Evolutionary conservation across 805 yeast genomes (phyloP), one percentile per base, ranked within the genome.

Genomic region (Hanseniaspora occidentalis): DNA sequence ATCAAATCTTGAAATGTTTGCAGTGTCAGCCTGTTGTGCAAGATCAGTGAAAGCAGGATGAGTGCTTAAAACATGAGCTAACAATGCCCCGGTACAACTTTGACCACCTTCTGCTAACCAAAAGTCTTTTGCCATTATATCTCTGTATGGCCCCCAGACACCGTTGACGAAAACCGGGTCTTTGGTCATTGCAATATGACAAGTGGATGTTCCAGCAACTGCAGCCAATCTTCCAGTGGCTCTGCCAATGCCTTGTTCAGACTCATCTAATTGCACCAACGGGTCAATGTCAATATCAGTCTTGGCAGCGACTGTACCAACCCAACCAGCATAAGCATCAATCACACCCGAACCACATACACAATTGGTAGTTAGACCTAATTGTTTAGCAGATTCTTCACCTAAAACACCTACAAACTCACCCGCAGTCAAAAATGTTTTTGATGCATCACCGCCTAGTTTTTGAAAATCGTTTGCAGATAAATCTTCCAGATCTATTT

Each of bases 81-180:
- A 69, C 31, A 92, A 70, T 23, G 94, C 96, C 50, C 98, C 98
- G 2, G 98, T 92, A 57, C 95, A 83, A 13, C 94, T 80, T 61
- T 92, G 98, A n/a, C 98, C 98, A 56, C 98, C 98, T 63, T 92
- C 98, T 11, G 97, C 95, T 47, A 88, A 69, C 97, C 97, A 92
- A 53, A 69, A 79, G 5, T 78, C 85, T 22, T 82, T 80, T n/a
- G 94, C 82, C 67, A 89, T 71, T 4, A 84, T 95, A 60, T 88
- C 95, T 53, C 86, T 72, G 62, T 92, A 92, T 2, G 98, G 98
- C 11, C 98, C 98, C 98, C 98, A 92, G 25, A 92, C 96, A 45
- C 98, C 98, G 35, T 84, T 76, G 8, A 89, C 97, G 57, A 89
- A 88, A 35, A 85, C 75, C 0, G 95, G 82, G 23, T 84, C 79